Evolutionary conservation across 129 eudicot genomes (phyloP).

Genomic region (Gnaphalium uliginosum): DNA sequence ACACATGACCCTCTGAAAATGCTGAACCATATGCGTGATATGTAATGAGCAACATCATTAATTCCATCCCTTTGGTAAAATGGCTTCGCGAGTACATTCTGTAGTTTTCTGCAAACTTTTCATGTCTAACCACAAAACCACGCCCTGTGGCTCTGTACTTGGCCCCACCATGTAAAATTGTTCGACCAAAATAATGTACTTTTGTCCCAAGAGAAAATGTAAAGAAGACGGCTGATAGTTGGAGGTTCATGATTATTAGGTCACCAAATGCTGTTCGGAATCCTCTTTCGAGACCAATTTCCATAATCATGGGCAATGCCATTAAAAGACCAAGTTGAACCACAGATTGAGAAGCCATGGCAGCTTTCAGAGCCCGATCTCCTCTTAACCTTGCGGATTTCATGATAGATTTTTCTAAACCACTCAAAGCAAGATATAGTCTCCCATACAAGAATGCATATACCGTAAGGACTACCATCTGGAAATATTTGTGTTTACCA

Average conservation of each 20-base stretch:
- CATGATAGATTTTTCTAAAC: constrained; percentile 67
- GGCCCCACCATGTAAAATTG: constrained; percentile 91
- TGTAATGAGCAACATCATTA: constrained; percentile 71
- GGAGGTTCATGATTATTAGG: constrained; percentile 76
- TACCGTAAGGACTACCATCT: constrained; percentile 85
- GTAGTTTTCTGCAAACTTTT: constrained; percentile 90
- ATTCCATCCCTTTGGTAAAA: constrained; percentile 86
- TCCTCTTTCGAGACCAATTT: constrained; percentile 80
- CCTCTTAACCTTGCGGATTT: constrained; percentile 14
- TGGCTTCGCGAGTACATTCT: constrained; percentile 86
- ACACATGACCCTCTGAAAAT: constrained; percentile 61
- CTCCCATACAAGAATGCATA: constrained; percentile 88
- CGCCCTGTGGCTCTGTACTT: constrained; percentile 80
- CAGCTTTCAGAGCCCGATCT: constrained; percentile 52
- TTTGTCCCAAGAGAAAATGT: constrained; percentile 89
- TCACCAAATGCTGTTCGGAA: constrained; percentile 84
- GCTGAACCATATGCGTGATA: constrained; percentile 68
- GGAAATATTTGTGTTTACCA: constrained; percentile 28
- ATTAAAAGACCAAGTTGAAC: constrained; percentile 81
- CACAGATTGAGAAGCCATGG: constrained; percentile 86
- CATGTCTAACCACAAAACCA: constrained; percentile 88
- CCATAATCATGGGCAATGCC: constrained; percentile 98
- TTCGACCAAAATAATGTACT: constrained; percentile 87
- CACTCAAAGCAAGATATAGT: constrained; percentile 87
- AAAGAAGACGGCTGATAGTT: constrained; percentile 78